Base-by-base conservation (phyloP, 306 rosid genomes). In the Ziziphus jujuba region DNA sequence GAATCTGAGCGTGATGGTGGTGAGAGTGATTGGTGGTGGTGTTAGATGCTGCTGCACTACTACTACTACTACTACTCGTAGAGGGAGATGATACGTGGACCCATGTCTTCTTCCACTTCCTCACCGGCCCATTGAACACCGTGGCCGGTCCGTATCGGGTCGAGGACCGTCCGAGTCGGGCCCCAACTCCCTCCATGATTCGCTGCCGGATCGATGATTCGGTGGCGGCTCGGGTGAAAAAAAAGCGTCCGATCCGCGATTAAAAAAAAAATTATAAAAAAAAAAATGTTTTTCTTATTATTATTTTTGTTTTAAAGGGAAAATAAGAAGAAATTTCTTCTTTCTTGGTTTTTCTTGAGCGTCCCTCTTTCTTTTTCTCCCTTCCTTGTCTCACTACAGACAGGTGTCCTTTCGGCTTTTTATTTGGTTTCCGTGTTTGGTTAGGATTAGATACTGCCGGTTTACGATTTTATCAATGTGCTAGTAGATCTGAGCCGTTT, bases 21-120 rank as follows among this genome's bases (percentile, higher is more conserved):
- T 72, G 73, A 45, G 72, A 50, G 68, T 69, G 76, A 73, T 47
- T 43, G 76, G 34, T 43, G 76, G 34, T 67, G 65, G 74, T 38
- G 60, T 72, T 24, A 1, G 84, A 9, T 35, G 63, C 63, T 9
- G 47, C 10, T 16, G 24, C 56, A 52, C n/a, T n/a, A n/a, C n/a
- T n/a, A n/a, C 25, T 31, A 59, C 63, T 24, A 63, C 79, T 68
- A 45, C 81, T 16, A 33, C 62, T 20, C 0, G 61, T 14, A n/a
- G 97, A 80, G 1, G 97, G 80, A 2, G 96, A 84, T 0, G 96
- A 61, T 6, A 88, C 89, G 82, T 86, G 96, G 81, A 93, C 84
- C 99, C 99, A 93, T 71, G 85, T 90, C 99, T 86, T 93, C 97
- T 86, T 93, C 99, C 99, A 93, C 86, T 72, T 90, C 87, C 99